Evolutionary conservation across 768 basidiomycete species (phyloP).

Genomic region (Pholiota conissans): DNA sequence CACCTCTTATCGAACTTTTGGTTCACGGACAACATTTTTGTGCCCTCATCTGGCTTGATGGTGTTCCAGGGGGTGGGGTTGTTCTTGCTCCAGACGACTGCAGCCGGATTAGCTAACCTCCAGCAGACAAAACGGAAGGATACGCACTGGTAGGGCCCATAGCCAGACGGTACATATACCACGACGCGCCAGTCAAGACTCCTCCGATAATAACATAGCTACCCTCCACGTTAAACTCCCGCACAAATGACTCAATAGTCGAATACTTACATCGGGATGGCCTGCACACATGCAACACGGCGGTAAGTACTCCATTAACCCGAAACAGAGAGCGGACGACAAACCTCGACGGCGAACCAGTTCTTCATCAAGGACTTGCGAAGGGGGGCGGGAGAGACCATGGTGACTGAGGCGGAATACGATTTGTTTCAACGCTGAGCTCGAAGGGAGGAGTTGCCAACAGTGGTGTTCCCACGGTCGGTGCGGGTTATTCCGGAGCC

Average conservation of each 20-base stretch:
- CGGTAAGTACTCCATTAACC: conserved; percentile 1
- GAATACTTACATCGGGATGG: conserved; percentile 49
- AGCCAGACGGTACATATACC: conserved; percentile 71
- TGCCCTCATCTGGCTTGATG: conserved; percentile 72
- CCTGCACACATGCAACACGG: conserved; percentile 28
- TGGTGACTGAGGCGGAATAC: conserved; percentile 17
- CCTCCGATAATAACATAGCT: conserved; percentile 54
- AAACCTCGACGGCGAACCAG: conserved; percentile 75
- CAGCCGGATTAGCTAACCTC: background rate
- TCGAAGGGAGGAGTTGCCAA: conserved; percentile 3
- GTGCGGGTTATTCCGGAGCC: conserved; percentile 34
- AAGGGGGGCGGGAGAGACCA: conserved; percentile 24
- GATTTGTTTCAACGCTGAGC: conserved; percentile 11
- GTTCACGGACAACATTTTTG: conserved; percentile 68
- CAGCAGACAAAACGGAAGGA: background rate
- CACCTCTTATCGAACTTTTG: conserved; percentile 77
- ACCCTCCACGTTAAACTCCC: conserved; percentile 3
- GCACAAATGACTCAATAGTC: background rate
- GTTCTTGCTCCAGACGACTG: conserved; percentile 56
- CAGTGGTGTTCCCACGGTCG: conserved; percentile 28
- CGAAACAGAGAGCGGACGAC: conserved; percentile 18
- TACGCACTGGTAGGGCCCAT: conserved; percentile 52
- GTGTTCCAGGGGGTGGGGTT: conserved; percentile 93
- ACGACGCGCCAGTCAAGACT: conserved; percentile 56
- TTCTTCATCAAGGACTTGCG: conserved; percentile 54